phyloP scores from a whole-genome alignment of 2,329 filamentous ascomycete genomes.

The Chalaropsis thielavioides region DNA sequence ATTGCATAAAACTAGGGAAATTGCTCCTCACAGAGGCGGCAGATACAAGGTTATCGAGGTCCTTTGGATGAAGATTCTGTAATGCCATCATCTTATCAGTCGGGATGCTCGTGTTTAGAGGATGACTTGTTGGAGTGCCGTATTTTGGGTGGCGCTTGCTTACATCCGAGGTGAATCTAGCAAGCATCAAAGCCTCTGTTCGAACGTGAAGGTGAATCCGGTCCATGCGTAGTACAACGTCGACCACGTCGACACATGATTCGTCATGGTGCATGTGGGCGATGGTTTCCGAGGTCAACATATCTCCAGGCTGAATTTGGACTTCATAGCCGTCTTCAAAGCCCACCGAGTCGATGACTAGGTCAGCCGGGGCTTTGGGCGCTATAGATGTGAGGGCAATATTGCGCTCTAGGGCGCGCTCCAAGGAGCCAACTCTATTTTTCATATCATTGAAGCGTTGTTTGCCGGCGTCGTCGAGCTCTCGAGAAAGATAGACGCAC shows the following conservation, averaged over 20 bases:
- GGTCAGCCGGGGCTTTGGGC: slow-evolving; percentile 22
- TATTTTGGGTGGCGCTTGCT: slow-evolving; percentile 18
- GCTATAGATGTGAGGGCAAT: slow-evolving; percentile 33
- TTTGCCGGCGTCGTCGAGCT: slow-evolving; percentile 55
- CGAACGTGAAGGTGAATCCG: slow-evolving; percentile 60
- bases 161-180: slow-evolving; percentile 57
- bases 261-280: slow-evolving; percentile 35
- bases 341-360: slow-evolving; percentile 36
- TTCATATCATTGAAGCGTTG: slow-evolving; percentile 62
- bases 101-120: not conserved
- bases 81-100: not conserved
- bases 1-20: slow-evolving; percentile 43
- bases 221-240: slow-evolving; percentile 57
- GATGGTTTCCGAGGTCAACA: slow-evolving; percentile 35
- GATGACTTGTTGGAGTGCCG: not conserved
- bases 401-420: slow-evolving; percentile 54
- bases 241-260: slow-evolving; percentile 50
- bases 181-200: slow-evolving; percentile 57
- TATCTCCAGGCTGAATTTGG: slow-evolving; percentile 45
- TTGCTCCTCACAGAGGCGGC: not conserved
- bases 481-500: slow-evolving; percentile 50
- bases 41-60: not conserved
- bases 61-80: not conserved
- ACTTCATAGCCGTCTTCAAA: slow-evolving; percentile 46
- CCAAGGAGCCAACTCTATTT: slow-evolving; percentile 59